Evolutionary conservation across 2,329 filamentous ascomycete species (phyloP), one percentile per base, ranked within the genome.

Genomic region (Ceratocystis destructans): DNA sequence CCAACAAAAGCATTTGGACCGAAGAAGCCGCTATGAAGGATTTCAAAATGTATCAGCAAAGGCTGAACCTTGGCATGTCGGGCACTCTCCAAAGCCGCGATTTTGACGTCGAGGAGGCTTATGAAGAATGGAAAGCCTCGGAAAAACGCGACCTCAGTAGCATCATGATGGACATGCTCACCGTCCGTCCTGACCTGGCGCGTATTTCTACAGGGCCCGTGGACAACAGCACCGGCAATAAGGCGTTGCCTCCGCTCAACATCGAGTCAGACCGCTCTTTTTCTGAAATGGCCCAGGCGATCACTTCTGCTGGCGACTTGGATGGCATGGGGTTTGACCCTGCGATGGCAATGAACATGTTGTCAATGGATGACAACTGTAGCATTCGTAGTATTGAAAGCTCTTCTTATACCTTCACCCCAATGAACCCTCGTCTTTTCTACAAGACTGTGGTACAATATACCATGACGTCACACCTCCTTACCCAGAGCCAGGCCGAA

Each of bases 141-240:
- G 94, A 99, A 74, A 83, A 83, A 2, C 87, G 88, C 12, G 90
- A 96, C 71, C 78, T 99, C 53, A 94, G 91, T 5, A 89, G 94
- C 71, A 91, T 97, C 85, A 94, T 99, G 81, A 81, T 96, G 71
- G 89, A 92, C 46, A 90, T 99, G 69, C 79, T 97, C 50, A 90
- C 89, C 68, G 88, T 88, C 5, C 90, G 89, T 71, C 93, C 92
- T 3, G 88, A 93, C 70, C 79, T 97, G 64, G 87, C 90, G 62
- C 95, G 91, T 73, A 87, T 83, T 69, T 86, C 88, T 3, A 83
- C 86, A 1, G 80, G 79, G 17, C 78, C 79, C 37, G 77, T 80
- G 25, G 83, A 85, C 61, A 84, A n/a, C 22, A 57, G 12, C 17
- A 6, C 28, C 22, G 33, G 8, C 55, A 62, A 25, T 79, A 75